Conservation (phyloP, 352 stramenopile species). For the Phytopythium montanum region DNA sequence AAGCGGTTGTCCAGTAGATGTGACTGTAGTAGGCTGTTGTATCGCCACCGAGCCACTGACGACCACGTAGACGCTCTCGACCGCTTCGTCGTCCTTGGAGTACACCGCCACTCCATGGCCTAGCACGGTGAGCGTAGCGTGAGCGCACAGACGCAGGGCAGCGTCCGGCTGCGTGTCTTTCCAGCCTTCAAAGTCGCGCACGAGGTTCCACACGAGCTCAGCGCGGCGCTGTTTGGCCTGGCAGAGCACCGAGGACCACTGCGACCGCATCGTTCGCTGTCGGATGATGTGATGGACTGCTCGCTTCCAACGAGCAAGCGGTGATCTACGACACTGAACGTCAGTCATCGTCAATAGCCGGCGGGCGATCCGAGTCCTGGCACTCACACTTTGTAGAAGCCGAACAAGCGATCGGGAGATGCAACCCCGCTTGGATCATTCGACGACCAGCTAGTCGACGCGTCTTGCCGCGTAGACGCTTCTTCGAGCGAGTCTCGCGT, state of each 20-base stretch:
- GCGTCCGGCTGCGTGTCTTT: conserved; percentile 16
- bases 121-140: conserved; percentile 26
- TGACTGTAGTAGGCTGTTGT: conserved; percentile 15
- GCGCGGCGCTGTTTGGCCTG: conserved; percentile 30
- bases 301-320: conserved; percentile 13
- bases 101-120: conserved; percentile 27
- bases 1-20: not conserved
- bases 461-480: not conserved
- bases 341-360: not conserved
- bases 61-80: conserved; percentile 35
- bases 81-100: conserved; percentile 17
- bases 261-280: conserved; percentile 22
- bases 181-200: conserved; percentile 26
- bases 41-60: conserved; percentile 29
- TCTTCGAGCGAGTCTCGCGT: conserved; percentile 13
- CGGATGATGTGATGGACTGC: conserved; percentile 38
- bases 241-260: conserved; percentile 28
- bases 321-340: not conserved
- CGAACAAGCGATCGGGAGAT: conserved; percentile 3
- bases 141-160: conserved; percentile 25
- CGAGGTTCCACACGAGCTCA: conserved; percentile 31
- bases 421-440: not conserved
- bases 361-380: not conserved
- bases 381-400: conserved; percentile 3
- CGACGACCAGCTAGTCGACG: not conserved